These are phyloP conservation scores for Pseudonectria buxi DNA, from an alignment of 2,329 filamentous ascomycete genomes.

Conservation along the genomic window DNA sequence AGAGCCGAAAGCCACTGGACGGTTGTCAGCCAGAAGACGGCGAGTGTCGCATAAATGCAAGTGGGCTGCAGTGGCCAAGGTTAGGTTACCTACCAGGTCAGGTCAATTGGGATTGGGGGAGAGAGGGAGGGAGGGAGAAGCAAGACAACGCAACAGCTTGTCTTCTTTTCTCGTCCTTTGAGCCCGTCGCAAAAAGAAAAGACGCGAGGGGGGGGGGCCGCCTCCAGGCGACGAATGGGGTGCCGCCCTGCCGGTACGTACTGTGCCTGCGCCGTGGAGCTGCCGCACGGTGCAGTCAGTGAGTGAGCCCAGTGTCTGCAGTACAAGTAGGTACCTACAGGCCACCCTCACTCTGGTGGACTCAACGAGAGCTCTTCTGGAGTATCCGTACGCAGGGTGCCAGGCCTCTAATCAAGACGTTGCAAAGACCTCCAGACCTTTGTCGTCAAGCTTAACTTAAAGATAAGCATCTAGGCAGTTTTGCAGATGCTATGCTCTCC, in stretches of 20 bases:
- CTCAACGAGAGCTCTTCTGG: too few species aligned
- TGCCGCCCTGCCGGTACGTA: conserved; percentile 11
- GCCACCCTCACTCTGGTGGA: too few species aligned
- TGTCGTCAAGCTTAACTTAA: too few species aligned
- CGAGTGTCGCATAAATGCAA: conserved; percentile 28
- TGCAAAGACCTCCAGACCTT: too few species aligned
- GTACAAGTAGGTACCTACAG: too few species aligned
- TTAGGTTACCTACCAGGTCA: too few species aligned
- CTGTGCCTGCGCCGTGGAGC: conserved; percentile 1
- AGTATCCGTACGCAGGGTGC: too few species aligned
- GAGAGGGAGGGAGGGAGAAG: conserved; percentile 5
- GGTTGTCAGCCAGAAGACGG: conserved; percentile 22
- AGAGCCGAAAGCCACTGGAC: conserved; percentile 25
- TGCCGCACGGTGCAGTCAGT: background rate
- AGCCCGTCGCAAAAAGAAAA: conserved; percentile 22
- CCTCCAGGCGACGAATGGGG: conserved; percentile 22
- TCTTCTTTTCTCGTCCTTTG: conserved; percentile 14
- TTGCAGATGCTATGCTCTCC: too few species aligned
- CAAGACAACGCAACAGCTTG: conserved; percentile 5
- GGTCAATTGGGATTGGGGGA: too few species aligned
- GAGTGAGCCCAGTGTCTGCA: too few species aligned
- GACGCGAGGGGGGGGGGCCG: conserved; percentile 19
- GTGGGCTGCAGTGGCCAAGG: conserved; percentile 24
- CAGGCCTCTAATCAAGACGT: too few species aligned
- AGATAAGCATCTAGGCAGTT: too few species aligned